Base-by-base conservation (phyloP, 1,284 basidiomycete species). In the Sporisorium graminicola region DNA sequence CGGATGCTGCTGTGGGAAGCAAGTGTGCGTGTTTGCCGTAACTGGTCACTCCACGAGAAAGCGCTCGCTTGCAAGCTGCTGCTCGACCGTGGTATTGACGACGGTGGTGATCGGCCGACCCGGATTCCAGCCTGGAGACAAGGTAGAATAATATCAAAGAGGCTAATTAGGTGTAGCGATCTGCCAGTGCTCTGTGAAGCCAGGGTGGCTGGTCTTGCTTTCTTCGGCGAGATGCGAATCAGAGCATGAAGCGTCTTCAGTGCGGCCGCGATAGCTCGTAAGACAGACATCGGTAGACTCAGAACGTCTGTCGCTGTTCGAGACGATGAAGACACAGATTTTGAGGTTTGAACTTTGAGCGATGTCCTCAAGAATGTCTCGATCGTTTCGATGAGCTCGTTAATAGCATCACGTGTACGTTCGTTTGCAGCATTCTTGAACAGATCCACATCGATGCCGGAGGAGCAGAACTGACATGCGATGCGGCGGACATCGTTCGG, bases 191-290 rank as follows among this genome's bases (percentile, higher is more conserved):
- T 16, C 2, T 42, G 33, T 5, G 37, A 43, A 18, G 58, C 5
- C 13, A 22, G 26, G 13, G 18, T 22, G 1, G 56, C 18, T 6
- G 53, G 4, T 18, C 24, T 52, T 20, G 37, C 47, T 22, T 24
- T 56, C 2, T 49, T 35, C 3, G 69, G 56, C 7, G 52, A 14
- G 9, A 68, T 42, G 7, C 31, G 62, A 14, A 74, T 47, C n/a
- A 69, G 42, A 3, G 46, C 55, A 22, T 69, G 63, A 3, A 74
- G 59, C 1, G 72, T 55, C 47, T 70, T 74, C 46, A 74, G 60
- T 1, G 63, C 72, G 5, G 72, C 62, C n/a, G 72, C 66, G 14
- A n/a, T 61, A n/a, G 72, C 66, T 20, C 72, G 72, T 27, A 74
- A 20, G 2, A 59, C 24, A 1, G 72, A 74, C 0, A 40, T 65